Conservation (phyloP, 495 filamentous ascomycete species). For the Hyaloscypha variabilis region DNA sequence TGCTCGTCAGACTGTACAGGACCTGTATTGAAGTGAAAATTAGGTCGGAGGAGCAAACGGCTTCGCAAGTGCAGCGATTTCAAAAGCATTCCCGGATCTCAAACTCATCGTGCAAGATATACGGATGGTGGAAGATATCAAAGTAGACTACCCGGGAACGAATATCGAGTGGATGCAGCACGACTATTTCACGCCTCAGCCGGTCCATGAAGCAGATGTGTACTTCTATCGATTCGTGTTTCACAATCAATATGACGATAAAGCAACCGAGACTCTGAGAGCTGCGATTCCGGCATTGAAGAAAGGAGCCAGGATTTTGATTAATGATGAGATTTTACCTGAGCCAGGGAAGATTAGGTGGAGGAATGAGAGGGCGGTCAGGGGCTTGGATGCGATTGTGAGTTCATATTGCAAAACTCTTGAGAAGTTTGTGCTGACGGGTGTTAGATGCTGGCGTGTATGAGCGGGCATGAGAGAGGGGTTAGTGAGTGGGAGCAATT, state of each 20-base stretch:
- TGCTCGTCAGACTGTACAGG: neutral
- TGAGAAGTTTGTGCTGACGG: constrained; percentile 31
- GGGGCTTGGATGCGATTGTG: constrained; percentile 1
- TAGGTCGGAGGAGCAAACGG: constrained; percentile 41
- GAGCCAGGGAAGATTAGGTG: constrained; percentile 40
- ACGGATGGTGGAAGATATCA: constrained; percentile 14
- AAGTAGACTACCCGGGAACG: constrained; percentile 18
- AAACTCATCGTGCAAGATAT: constrained; percentile 37
- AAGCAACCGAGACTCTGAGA: constrained; percentile 42
- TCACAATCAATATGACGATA: constrained; percentile 46
- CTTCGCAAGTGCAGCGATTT: constrained; percentile 33
- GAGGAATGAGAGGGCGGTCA: constrained; percentile 46
- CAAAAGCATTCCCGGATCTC: constrained; percentile 33
- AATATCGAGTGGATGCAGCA: constrained; percentile 42
- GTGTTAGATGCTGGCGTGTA: constrained; percentile 33
- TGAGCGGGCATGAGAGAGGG: constrained; percentile 37
- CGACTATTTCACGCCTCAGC: constrained; percentile 49
- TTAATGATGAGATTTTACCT: constrained; percentile 47
- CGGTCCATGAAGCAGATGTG: constrained; percentile 43
- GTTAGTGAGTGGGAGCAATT: constrained; percentile 35
- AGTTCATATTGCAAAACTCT: constrained; percentile 12
- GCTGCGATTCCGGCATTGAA: constrained; percentile 45
- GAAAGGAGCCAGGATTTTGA: constrained; percentile 41
- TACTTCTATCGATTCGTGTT: constrained; percentile 53
- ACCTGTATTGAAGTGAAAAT: constrained; percentile 6